Base-by-base conservation (phyloP, 2,329 filamentous ascomycete genomes). In the Hymenoscyphus occultus region DNA sequence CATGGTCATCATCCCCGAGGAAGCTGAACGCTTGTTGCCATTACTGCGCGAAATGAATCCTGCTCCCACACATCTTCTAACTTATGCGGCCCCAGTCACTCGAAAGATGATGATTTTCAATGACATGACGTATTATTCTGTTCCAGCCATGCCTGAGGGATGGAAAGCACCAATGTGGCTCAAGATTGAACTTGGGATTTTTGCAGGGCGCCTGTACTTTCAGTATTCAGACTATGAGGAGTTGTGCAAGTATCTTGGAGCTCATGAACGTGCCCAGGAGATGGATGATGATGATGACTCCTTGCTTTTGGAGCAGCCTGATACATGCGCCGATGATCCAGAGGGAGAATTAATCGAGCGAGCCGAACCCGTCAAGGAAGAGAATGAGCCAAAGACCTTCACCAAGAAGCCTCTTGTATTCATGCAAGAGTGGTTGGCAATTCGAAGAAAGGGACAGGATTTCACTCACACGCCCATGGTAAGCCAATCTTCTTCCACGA, bases 201-300 rank as follows among this genome's bases (percentile, higher is more conserved):
- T 89, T 58, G 78, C 84, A 0, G 88, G 87, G 0, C 78, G 86
- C 0, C 77, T 90, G 0, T 90, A 90, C 69, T 82, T 88, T 63
- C 77, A 81, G 0, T 84, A 77, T 70, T 66, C 75, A 0, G 84
- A 88, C 60, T 80, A 81, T 56, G 39, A 62, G 1, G 54, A 67
- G 0, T 67, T 83, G 2, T 76, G 75, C n/a, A 32, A 68, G 1
- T 75, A 65, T 60, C 62, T 71, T 1, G 68, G 65, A 1, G 32
- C 69, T 13, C 42, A 62, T 19, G 28, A 65, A 5, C 57, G 16
- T 35, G 39, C 54, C 13, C 32, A 59, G 31, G 12, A 59, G 62
- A 48, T 64, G 40, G 60, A 65, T 31, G 31, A 65, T 60, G 22
- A 68, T 57, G 63, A 67, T 59, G 59, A 59, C 12, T 45, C 31